Conservation (phyloP, 2,329 filamentous ascomycete species). For the Dactylonectria macrodidyma region DNA sequence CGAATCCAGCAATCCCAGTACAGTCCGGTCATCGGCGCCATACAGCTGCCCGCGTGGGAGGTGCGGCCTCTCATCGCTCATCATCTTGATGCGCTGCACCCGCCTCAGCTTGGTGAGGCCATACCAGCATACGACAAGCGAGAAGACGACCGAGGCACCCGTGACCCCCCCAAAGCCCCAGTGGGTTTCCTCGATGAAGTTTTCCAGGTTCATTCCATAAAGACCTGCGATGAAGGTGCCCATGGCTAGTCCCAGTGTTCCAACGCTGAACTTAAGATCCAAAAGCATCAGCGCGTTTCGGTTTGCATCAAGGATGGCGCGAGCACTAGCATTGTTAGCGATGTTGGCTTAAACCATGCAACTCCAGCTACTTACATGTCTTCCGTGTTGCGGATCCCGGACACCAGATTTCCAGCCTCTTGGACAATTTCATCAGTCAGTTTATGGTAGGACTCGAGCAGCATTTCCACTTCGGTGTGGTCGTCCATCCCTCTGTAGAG, state of each 20-base stretch:
- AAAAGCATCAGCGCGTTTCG: constrained; percentile 98
- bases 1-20: constrained; percentile 66
- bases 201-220: constrained; percentile 99
- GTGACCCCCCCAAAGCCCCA: constrained; percentile 88
- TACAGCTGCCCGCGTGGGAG: constrained; percentile 59
- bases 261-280: constrained; percentile 96
- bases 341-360: neutral
- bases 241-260: constrained; percentile 92
- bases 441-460: constrained; percentile 97
- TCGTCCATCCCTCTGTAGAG: constrained; percentile 83
- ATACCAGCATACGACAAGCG: constrained; percentile 84
- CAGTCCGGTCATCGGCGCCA: constrained; percentile 52
- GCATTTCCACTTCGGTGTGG: constrained; percentile 96
- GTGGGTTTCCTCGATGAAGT: constrained; percentile 96
- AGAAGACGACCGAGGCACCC: constrained; percentile 78
- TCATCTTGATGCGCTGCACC: constrained; percentile 93
- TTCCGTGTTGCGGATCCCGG: constrained; percentile 96
- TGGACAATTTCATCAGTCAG: constrained; percentile 98
- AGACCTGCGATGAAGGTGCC: constrained; percentile 97
- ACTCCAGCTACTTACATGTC: constrained; percentile 80
- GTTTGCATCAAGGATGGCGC: constrained; percentile 97
- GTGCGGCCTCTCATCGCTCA: constrained; percentile 58
- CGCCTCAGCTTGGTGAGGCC: constrained; percentile 87
- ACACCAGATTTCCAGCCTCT: constrained; percentile 92
- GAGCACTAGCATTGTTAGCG: constrained; percentile 73